Evolutionary conservation across 2,329 filamentous ascomycete genomes (phyloP).

Genomic region (Ceratocystis harringtonii): DNA sequence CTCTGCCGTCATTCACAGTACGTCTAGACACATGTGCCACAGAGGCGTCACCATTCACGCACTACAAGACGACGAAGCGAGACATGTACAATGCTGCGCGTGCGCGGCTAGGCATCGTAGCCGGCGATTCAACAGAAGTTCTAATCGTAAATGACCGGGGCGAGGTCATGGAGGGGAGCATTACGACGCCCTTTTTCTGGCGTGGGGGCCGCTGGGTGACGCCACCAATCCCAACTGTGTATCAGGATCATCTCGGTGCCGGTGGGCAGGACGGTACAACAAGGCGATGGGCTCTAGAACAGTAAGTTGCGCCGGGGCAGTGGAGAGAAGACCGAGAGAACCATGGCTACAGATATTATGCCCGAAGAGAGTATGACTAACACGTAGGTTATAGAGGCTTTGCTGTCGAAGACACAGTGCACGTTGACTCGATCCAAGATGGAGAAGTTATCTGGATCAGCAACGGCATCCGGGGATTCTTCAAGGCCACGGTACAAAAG

Average conservation of each 20-base stretch:
- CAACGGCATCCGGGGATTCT: conserved; percentile 73
- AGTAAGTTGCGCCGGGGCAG: conserved; percentile 27
- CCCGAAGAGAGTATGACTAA: not conserved
- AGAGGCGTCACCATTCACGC: conserved; percentile 48
- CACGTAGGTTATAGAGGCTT: conserved; percentile 31
- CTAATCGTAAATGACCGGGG: conserved; percentile 51
- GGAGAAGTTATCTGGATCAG: conserved; percentile 79
- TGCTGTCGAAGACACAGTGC: conserved; percentile 49
- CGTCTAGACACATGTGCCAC: conserved; percentile 31
- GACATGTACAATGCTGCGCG: conserved; percentile 58
- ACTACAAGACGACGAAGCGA: conserved; percentile 71
- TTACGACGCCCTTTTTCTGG: conserved; percentile 71
- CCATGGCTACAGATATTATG: not conserved
- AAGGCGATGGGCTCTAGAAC: conserved; percentile 65
- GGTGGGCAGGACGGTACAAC: conserved; percentile 76
- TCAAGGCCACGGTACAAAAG: conserved; percentile 30
- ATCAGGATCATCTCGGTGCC: conserved; percentile 29
- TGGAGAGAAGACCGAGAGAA: too few species aligned
- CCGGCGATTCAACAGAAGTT: conserved; percentile 46
- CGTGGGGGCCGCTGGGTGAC: conserved; percentile 63
- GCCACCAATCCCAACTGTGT: conserved; percentile 43
- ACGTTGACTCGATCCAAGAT: conserved; percentile 43
- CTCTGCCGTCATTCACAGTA: conserved; percentile 28
- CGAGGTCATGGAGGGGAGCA: conserved; percentile 71
- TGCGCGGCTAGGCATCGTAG: conserved; percentile 39